These are phyloP conservation scores for Rhizophagus sp. DNA, from an alignment of 192 early-diverging fungal genomes.

Conservation along the genomic window DNA sequence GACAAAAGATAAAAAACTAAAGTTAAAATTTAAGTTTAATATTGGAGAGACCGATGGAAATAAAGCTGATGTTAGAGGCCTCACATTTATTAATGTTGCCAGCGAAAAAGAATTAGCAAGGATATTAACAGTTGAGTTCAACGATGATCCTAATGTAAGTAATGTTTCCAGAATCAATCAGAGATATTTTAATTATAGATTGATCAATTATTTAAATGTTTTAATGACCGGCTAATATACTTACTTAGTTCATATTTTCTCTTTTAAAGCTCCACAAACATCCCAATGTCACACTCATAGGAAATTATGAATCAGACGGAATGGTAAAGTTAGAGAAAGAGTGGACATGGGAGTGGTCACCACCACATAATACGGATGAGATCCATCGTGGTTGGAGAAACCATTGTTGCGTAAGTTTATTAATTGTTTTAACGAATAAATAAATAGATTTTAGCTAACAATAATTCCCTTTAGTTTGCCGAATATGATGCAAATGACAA, in stretches of 20 bases:
- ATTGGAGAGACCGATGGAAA: conserved; percentile 6
- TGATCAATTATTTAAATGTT: no score
- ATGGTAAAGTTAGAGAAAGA: neutral
- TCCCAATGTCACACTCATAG: conserved; percentile 21
- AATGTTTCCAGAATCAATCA: no score
- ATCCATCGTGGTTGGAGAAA: conserved; percentile 29
- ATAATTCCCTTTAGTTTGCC: conserved; percentile 22
- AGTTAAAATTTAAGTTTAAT: conserved; percentile 30
- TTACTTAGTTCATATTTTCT: neutral
- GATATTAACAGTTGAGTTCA: conserved; percentile 31
- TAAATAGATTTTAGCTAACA: neutral
- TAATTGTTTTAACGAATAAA: neutral
- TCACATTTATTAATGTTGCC: conserved; percentile 31
- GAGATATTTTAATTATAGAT: neutral
- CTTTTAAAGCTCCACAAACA: conserved; percentile 22
- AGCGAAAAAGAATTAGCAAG: conserved; percentile 30
- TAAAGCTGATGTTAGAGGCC: conserved; percentile 18
- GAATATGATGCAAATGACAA: conserved; percentile 29
- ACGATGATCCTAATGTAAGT: conserved; percentile 33
- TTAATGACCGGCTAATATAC: neutral
- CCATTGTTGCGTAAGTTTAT: conserved; percentile 30
- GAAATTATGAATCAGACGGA: conserved; percentile 17
- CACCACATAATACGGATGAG: conserved; percentile 30
- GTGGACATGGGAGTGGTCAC: conserved; percentile 31
- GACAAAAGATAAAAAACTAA: conserved; percentile 18